Evolutionary conservation across 176 grass and related monocot species (phyloP), one percentile per base, ranked within the genome.

Genomic region (Alloteropsis semialata): DNA sequence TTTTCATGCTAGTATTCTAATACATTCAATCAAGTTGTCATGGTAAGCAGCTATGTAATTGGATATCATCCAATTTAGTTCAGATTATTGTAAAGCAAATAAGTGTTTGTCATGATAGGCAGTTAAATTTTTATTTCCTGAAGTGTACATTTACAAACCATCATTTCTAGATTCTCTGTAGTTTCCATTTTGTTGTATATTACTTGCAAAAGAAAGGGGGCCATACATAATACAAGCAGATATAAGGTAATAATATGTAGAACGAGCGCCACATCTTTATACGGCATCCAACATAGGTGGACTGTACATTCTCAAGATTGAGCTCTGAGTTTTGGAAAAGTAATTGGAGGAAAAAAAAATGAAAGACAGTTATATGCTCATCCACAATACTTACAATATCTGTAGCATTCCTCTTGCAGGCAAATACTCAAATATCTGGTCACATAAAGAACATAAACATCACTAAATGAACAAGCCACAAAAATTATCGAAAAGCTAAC

Each of bases 331-430:
- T 73, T 45, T 43, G 16, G 14, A 19, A 22, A 27, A 7, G 53
- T 13, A 83, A 78, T 14, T 44, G 12, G 2, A 72, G 65, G 4
- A 50, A 19, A 54, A 6, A 54, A 19, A 54, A 21, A 54, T 38
- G n/a, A n/a, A n/a, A n/a, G n/a, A n/a, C n/a, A n/a, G n/a, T n/a
- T n/a, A 10, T n/a, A 50, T 54, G 60, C 15, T 84, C 55, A 56
- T 74, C 22, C 28, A 73, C 22, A 65, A n/a, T 18, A 90, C 92
- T 83, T 85, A 97, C 94, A 97, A 97, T 82, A 97, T 97, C 53
- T 97, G 94, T 68, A 97, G 86, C 94, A 97, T 97, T 37, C 94
- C 94, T 25, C 94, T 90, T 62, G 85, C 88, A 69, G 82, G 86
- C 96, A 91, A 98, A 57, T 91, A 95, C 33, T 95, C 96, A 13